Base-by-base conservation (phyloP, 2,329 filamentous ascomycete species). In the Epichloe elymi region DNA sequence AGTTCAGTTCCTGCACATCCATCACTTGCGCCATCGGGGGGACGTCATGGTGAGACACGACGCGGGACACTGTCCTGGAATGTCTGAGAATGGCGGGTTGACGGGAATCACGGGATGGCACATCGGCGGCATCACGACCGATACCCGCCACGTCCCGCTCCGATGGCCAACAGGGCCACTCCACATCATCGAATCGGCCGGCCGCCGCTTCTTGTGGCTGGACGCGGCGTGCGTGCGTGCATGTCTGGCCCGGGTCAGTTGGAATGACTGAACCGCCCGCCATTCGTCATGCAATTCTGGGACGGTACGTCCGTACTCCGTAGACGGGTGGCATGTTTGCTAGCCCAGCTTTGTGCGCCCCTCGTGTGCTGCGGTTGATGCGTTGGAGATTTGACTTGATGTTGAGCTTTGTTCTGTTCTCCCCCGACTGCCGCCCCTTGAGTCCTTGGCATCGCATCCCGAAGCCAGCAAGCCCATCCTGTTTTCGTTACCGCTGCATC, bases 81-180 rank as follows among this genome's bases (percentile, higher is more conserved):
- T 37, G 33, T 20, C 35, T 20, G 3, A 23, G 4, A 8, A 19
- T 12, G 36, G 17, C 8, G 5, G 26, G 2, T 30, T 30, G 26
- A 10, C 7, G 26, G 26, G 26, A 3, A 30, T 30, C 7, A 30
- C 8, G 26, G 26, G 26, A 4, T 30, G 26, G 26, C 26, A 30
- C 8, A 46, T 48, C 46, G 46, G 46, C 46, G 46, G 46, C 46
- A 48, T 44, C 26, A 30, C 2, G 42, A 44, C 42, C 42, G 42
- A 44, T n/a, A 44, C 23, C 42, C 42, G 42, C n/a, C 42, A 44
- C 15, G 19, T 15, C 19, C 26, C 26, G 26, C 26, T 30, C 26
- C 26, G 26, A 30, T 3, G 26, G 26, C 26, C 26, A 30, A 3
- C 3, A 19, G n/a, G 36, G 12, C 19, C 11, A 12, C n/a, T 19